Evolutionary conservation across 2,329 filamentous ascomycete species (phyloP).

Genomic region (Fusarium equiseti): DNA sequence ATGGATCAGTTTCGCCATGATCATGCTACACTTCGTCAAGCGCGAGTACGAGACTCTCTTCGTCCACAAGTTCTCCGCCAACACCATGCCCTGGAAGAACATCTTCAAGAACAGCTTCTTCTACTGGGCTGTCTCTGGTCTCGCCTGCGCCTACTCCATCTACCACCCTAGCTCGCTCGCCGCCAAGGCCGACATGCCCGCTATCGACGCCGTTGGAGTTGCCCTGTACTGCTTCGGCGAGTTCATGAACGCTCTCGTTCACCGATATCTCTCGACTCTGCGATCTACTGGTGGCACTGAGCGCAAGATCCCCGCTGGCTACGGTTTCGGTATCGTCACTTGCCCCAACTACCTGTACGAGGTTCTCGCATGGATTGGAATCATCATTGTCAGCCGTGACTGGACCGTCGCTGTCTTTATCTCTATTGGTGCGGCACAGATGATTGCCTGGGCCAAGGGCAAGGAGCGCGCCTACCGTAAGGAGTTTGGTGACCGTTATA

Average conservation of each 20-base stretch:
- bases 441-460: conserved; percentile 89
- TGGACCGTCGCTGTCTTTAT: conserved; percentile 84
- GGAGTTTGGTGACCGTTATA: conserved; percentile 93
- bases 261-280: conserved; percentile 81
- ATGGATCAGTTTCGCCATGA: conserved; percentile 77
- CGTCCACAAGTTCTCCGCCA: conserved; percentile 93
- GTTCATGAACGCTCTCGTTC: conserved; percentile 81
- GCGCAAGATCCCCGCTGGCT: conserved; percentile 86
- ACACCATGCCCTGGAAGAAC: conserved; percentile 91
- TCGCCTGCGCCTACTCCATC: conserved; percentile 85
- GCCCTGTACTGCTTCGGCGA: conserved; percentile 83
- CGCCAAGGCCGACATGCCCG: conserved; percentile 62
- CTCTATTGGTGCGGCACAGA: conserved; percentile 77
- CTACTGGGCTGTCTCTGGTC: conserved; percentile 89
- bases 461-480: conserved; percentile 92
- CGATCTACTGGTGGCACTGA: conserved; percentile 84
- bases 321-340: conserved; percentile 88
- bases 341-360: conserved; percentile 99
- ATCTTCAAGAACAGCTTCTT: conserved; percentile 96
- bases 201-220: conserved; percentile 74
- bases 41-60: conserved; percentile 95
- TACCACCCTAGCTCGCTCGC: conserved; percentile 82
- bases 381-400: conserved; percentile 83
- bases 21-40: conserved; percentile 90
- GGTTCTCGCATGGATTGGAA: conserved; percentile 84